A percentile compares a stretch with the other conserved stretches of the same genome.
These are phyloP conservation scores for Halophytophthora polymorphica DNA, from an alignment of 352 stramenopile genomes.

Conservation along the genomic window DNA sequence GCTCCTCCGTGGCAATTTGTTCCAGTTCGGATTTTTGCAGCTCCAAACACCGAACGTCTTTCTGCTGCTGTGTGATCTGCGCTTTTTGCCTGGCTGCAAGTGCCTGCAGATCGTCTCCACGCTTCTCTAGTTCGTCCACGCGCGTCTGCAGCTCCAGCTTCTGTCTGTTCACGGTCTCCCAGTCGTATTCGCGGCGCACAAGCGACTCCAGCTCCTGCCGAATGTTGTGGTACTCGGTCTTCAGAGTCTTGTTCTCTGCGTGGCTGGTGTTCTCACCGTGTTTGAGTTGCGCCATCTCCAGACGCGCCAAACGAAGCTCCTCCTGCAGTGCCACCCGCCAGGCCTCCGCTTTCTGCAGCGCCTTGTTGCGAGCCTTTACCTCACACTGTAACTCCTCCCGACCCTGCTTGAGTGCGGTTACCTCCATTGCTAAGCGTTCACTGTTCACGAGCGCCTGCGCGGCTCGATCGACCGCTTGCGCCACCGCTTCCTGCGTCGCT, in stretches of 20 bases:
- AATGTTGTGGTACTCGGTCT: constrained; percentile 3
- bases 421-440: constrained; percentile 14
- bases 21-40: not conserved
- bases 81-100: constrained; percentile 18
- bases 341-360: constrained; percentile 1
- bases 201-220: constrained; percentile 17
- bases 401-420: not conserved
- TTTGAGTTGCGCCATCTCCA: not conserved
- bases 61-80: constrained; percentile 25
- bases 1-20: constrained; percentile 8
- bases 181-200: constrained; percentile 5
- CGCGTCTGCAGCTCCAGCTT: constrained; percentile 6
- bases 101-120: constrained; percentile 7
- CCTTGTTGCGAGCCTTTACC: constrained; percentile 1
- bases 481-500: constrained; percentile 30
- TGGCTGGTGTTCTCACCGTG: not conserved
- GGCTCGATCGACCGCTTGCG: constrained; percentile 40
- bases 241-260: constrained; percentile 8
- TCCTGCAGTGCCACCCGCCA: constrained; percentile 1
- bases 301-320: constrained; percentile 8
- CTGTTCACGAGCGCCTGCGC: constrained; percentile 30
- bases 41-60: constrained; percentile 25
- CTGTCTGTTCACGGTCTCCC: constrained; percentile 4
- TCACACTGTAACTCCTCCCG: constrained; percentile 8
- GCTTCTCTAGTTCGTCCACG: constrained; percentile 2